These are phyloP conservation scores for Buddleja alternifolia DNA, from an alignment of 257 asterid genomes.

Conservation along the genomic window DNA sequence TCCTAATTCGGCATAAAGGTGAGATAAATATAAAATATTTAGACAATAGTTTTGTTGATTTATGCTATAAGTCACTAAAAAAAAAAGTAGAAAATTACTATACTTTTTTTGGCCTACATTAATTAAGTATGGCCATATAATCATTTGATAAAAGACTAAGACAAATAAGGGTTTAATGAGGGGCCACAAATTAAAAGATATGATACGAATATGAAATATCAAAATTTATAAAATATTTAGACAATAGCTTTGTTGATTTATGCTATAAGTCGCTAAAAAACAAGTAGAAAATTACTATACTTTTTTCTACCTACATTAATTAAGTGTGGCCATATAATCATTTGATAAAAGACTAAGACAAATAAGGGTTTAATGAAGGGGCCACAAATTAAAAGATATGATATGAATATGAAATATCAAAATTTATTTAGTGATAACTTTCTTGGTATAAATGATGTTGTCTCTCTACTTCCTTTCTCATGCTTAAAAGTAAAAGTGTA, in stretches of 20 bases:
- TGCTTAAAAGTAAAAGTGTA: constrained; percentile 30
- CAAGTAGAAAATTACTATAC: background rate
- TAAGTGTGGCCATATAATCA: constrained; percentile 38
- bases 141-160: constrained; percentile 43
- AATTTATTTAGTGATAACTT: constrained; percentile 31
- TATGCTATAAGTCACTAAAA: too few species aligned
- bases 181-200: constrained; percentile 44
- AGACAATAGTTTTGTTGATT: too few species aligned
- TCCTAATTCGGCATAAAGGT: too few species aligned
- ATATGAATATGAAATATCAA: constrained; percentile 42
- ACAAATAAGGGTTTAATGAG: constrained; percentile 38
- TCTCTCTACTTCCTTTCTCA: constrained; percentile 45
- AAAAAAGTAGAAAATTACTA: background rate
- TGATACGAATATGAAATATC: constrained; percentile 45
- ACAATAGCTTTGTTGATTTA: too few species aligned
- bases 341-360: constrained; percentile 41
- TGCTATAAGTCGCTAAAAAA: too few species aligned
- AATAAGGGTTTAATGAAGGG: constrained; percentile 39
- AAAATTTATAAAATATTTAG: too few species aligned
- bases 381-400: constrained; percentile 43
- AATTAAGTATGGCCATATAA: constrained; percentile 34
- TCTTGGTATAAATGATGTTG: constrained; percentile 46
- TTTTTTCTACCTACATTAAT: constrained; percentile 2
- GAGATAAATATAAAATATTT: too few species aligned
- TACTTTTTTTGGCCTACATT: background rate